These are phyloP conservation scores for Knufia petricola DNA, from an alignment of 2,329 filamentous ascomycete genomes.

Conservation along the genomic window DNA sequence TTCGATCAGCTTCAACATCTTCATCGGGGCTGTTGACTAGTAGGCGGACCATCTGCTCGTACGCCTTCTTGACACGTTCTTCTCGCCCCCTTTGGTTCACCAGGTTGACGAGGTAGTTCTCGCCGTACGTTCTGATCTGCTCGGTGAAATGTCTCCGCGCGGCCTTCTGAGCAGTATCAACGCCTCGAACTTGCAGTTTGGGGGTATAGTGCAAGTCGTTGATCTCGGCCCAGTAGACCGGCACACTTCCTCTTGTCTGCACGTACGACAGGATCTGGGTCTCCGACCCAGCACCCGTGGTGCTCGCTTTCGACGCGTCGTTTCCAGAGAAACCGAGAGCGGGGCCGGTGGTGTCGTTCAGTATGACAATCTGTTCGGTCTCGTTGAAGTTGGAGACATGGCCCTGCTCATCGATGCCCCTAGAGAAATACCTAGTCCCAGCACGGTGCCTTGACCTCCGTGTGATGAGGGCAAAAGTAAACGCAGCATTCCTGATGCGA, in stretches of 20 bases:
- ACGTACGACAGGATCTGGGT: constrained; percentile 89
- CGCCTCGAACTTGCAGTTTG: constrained; percentile 74
- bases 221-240: constrained; percentile 91
- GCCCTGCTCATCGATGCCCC: constrained; percentile 84
- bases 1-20: constrained; percentile 52
- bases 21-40: constrained; percentile 63
- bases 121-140: constrained; percentile 86
- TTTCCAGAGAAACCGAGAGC: constrained; percentile 73
- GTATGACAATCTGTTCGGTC: constrained; percentile 82
- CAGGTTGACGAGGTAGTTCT: constrained; percentile 94
- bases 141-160: constrained; percentile 84
- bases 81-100: constrained; percentile 95
- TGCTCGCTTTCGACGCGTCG: constrained; percentile 61
- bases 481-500: constrained; percentile 68
- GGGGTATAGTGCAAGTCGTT: constrained; percentile 89
- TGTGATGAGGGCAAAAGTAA: constrained; percentile 82
- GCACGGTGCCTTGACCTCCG: constrained; percentile 78
- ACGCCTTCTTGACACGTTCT: constrained; percentile 78
- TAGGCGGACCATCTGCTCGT: constrained; percentile 77
- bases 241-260: constrained; percentile 91
- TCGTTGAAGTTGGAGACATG: constrained; percentile 99
- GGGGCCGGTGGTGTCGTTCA: constrained; percentile 71
- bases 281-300: constrained; percentile 56
- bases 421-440: constrained; percentile 89
- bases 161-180: constrained; percentile 69